Conservation (phyloP, 139 green algal species). For the Chlamydomonas eustigma region DNA sequence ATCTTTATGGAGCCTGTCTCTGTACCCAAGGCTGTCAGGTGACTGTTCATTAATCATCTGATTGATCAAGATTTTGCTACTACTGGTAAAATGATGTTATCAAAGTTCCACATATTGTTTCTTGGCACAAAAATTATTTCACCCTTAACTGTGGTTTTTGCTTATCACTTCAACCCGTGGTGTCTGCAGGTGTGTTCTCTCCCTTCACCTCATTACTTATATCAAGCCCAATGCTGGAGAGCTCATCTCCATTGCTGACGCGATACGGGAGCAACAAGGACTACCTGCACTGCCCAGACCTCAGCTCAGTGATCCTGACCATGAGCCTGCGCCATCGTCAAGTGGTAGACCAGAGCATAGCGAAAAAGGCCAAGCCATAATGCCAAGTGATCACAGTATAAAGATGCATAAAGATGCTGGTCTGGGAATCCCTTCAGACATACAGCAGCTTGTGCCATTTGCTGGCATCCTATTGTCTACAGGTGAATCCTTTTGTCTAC, state of each 20-base stretch:
- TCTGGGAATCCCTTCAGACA: not conserved
- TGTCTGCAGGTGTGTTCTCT: not conserved
- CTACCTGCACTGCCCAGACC: not conserved
- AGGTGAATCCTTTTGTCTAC: not conserved
- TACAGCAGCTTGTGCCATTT: not conserved
- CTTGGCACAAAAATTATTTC: not conserved
- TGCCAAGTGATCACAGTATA: not conserved
- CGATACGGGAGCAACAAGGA: not conserved
- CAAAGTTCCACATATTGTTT: not conserved
- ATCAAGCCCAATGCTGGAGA: not conserved
- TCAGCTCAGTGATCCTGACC: not conserved
- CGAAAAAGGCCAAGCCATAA: not conserved
- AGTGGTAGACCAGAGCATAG: too few species aligned
- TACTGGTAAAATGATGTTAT: not conserved
- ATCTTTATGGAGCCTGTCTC: constrained; percentile 67
- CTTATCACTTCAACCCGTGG: too few species aligned
- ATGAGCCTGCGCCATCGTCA: not conserved
- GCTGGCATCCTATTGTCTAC: not conserved
- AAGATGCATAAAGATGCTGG: too few species aligned
- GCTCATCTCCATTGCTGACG: not conserved
- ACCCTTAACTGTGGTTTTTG: not conserved
- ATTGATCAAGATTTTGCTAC: not conserved
- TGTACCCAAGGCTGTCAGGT: constrained; percentile 53
- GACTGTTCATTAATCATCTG: not conserved
- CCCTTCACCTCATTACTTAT: not conserved